phyloP scores from a whole-genome alignment of 148 eudicot genomes.

The Silene conica region DNA sequence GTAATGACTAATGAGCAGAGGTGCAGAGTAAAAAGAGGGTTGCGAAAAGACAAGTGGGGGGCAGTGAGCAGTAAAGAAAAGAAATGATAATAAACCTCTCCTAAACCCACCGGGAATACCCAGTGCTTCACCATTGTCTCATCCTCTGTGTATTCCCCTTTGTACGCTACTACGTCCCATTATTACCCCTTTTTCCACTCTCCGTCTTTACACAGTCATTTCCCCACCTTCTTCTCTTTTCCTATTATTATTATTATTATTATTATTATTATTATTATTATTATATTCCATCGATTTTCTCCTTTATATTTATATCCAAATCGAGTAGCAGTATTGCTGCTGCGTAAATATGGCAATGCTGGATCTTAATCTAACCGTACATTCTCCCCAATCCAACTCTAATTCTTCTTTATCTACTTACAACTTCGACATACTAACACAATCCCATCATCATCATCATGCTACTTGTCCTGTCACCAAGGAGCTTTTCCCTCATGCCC shows the following conservation, averaged over 20 bases:
- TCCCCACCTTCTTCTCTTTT: background rate
- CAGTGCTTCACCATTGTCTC: background rate
- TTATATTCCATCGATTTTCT: too few species aligned
- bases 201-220: background rate
- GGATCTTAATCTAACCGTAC: constrained; percentile 27
- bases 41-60: background rate
- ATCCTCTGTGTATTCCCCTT: background rate
- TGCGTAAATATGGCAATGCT: constrained; percentile 15
- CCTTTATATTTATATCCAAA: too few species aligned
- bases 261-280: too few species aligned
- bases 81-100: constrained; percentile 24
- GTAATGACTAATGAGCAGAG: too few species aligned
- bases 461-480: constrained; percentile 10
- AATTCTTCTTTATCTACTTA: constrained; percentile 5
- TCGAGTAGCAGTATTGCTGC: too few species aligned
- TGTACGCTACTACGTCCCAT: constrained; percentile 14
- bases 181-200: background rate
- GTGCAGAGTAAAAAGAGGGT: background rate
- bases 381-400: background rate
- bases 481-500: constrained; percentile 18
- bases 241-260: too few species aligned
- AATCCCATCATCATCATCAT: background rate
- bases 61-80: background rate
- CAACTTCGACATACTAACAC: constrained; percentile 18
- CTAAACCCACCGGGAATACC: constrained; percentile 29